These are phyloP conservation scores for Mycena floridula DNA, from an alignment of 768 basidiomycete species.

Conservation along the genomic window DNA sequence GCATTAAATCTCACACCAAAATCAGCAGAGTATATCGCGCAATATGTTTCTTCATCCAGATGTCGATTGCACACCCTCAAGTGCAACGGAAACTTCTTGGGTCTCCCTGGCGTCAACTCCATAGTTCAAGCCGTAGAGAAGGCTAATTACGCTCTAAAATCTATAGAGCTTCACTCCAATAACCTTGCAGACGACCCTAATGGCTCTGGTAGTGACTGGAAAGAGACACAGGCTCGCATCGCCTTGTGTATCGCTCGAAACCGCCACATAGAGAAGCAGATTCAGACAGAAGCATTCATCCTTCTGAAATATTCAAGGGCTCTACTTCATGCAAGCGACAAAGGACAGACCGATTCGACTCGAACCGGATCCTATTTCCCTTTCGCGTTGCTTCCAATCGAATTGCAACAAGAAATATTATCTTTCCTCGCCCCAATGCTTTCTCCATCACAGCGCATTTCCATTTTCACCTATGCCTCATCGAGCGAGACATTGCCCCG, in stretches of 20 bases:
- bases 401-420: conserved; percentile 52
- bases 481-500: no score
- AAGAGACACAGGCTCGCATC: conserved; percentile 26
- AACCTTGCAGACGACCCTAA: conserved; percentile 13
- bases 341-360: conserved; percentile 2
- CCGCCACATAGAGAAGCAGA: conserved; percentile 26
- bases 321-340: conserved; percentile 40
- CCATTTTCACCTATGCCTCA: conserved; percentile 47
- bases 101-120: conserved; percentile 32
- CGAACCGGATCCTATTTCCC: conserved; percentile 17
- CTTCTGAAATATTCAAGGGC: conserved; percentile 46
- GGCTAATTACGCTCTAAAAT: conserved; percentile 39
- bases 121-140: conserved; percentile 41
- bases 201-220: conserved; percentile 24
- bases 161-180: conserved; percentile 48
- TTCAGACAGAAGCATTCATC: conserved; percentile 39
- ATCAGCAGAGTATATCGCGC: conserved; percentile 34
- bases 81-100: conserved; percentile 52
- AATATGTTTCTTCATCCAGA: conserved; percentile 44
- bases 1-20: conserved; percentile 38
- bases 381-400: conserved; percentile 42
- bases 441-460: conserved; percentile 47
- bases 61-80: conserved; percentile 45
- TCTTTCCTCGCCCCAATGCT: conserved; percentile 52
- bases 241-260: conserved; percentile 37